These are phyloP conservation scores for Termitomyces sp. DNA, from an alignment of 1,284 basidiomycete species.

Conservation along the genomic window DNA sequence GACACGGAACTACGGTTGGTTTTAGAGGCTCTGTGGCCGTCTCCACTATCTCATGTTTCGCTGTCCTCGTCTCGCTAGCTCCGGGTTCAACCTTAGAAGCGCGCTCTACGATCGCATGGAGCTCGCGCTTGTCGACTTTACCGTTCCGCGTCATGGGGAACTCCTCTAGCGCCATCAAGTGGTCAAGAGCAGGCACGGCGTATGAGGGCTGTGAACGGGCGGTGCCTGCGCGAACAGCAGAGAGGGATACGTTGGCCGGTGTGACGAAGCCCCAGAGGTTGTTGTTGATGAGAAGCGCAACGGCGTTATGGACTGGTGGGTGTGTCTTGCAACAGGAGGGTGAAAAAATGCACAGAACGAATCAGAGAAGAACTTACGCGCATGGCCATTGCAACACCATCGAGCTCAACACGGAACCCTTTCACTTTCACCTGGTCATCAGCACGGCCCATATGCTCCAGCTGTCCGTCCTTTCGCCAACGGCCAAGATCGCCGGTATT, in stretches of 20 bases:
- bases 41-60: neutral
- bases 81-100: constrained; percentile 3
- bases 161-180: constrained; percentile 25
- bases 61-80: neutral
- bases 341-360: neutral
- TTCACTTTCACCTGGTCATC: constrained; percentile 35
- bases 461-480: constrained; percentile 30
- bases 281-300: constrained; percentile 27
- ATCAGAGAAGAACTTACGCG: constrained; percentile 17
- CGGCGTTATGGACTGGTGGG: constrained; percentile 21
- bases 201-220: constrained; percentile 30
- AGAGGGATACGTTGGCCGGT: constrained; percentile 23
- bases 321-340: constrained; percentile 17
- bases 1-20: neutral
- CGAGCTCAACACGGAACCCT: constrained; percentile 32
- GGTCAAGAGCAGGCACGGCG: constrained; percentile 29
- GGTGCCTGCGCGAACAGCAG: constrained; percentile 22
- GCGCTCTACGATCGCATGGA: constrained; percentile 21
- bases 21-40: neutral
- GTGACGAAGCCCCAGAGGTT: constrained; percentile 32
- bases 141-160: constrained; percentile 31
- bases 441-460: constrained; percentile 31
- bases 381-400: constrained; percentile 31
- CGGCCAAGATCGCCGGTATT: constrained; percentile 33
- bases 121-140: constrained; percentile 30